Conservation (phyloP, 2,329 filamentous ascomycete species). For the Zasmidium angulare region DNA sequence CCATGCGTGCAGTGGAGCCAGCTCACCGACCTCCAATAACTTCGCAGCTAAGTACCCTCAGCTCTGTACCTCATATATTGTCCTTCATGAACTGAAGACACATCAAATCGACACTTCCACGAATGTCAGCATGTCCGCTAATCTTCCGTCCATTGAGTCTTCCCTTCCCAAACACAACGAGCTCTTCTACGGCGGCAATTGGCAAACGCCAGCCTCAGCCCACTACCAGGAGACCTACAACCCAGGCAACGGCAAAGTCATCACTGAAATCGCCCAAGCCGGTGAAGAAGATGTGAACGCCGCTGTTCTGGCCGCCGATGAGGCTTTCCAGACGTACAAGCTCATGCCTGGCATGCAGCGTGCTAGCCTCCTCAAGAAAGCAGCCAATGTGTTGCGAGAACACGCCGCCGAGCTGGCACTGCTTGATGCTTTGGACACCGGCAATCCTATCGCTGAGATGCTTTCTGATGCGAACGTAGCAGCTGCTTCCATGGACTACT, state of each 20-base stretch:
- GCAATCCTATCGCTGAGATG: conserved; percentile 30
- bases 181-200: conserved; percentile 28
- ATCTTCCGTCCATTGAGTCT: conserved; percentile 11
- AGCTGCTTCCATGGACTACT: conserved; percentile 26
- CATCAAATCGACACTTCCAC: too few relatives aligned
- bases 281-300: conserved; percentile 23
- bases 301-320: conserved; percentile 26
- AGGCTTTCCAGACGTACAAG: conserved; percentile 22
- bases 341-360: conserved; percentile 17
- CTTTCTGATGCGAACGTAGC: conserved; percentile 24
- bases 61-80: not conserved
- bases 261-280: conserved; percentile 25
- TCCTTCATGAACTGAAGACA: not conserved
- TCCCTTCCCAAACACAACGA: conserved; percentile 22
- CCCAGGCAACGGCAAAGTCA: conserved; percentile 27
- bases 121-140: conserved; percentile 7
- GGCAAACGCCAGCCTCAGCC: conserved; percentile 22
- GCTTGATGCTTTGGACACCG: conserved; percentile 24
- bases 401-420: conserved; percentile 19
- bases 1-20: not conserved
- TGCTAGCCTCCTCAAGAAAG: conserved; percentile 48
- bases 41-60: too few relatives aligned
- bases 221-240: conserved; percentile 26
- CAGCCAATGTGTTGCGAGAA: conserved; percentile 17
- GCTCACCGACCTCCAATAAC: not conserved